A percentile compares a stretch with the other conserved stretches of the same genome.
phyloP scores from a whole-genome alignment of 805 yeast genomes.

The Lipomyces yamadae region DNA sequence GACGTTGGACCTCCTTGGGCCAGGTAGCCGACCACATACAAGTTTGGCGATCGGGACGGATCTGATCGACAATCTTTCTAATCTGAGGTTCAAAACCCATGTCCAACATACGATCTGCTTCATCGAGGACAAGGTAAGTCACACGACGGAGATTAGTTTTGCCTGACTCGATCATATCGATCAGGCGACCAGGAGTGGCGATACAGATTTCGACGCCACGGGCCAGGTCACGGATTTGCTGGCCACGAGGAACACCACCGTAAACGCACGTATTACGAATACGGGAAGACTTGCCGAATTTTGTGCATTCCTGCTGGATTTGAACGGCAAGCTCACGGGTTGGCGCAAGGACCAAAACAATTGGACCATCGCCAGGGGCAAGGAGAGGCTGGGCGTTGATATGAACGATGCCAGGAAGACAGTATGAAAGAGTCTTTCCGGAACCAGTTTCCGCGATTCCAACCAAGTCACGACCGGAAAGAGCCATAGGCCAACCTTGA shows the following conservation, averaged over 20 bases:
- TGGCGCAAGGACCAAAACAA: conserved; percentile 93
- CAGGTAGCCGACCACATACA: conserved; percentile 99
- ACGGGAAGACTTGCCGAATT: conserved; percentile 89
- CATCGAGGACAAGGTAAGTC: conserved; percentile 95
- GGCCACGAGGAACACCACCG: conserved; percentile 99
- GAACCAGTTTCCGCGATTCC: conserved; percentile 99
- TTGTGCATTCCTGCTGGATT: conserved; percentile 93
- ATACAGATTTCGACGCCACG: conserved; percentile 95
- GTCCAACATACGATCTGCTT: conserved; percentile 99
- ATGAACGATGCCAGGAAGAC: conserved; percentile 96
- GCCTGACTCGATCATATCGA: conserved; percentile 94
- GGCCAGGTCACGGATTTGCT: conserved; percentile 92
- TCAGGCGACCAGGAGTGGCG: conserved; percentile 99
- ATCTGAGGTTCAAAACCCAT: conserved; percentile 99
- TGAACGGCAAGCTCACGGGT: conserved; percentile 99
- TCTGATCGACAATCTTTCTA: conserved; percentile 91
- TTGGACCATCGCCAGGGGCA: conserved; percentile 95
- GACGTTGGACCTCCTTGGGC: conserved; percentile 96
- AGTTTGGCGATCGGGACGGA: conserved; percentile 99
- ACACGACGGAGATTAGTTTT: conserved; percentile 95
- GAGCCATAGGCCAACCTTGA: conserved; percentile 99
- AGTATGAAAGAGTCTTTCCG: conserved; percentile 96
- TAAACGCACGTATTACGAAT: conserved; percentile 84
- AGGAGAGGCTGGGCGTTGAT: conserved; percentile 92
- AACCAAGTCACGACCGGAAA: conserved; percentile 97